These are phyloP conservation scores for Rhizopus stolonifer DNA, from an alignment of 371 early-diverging fungal species.

Conservation along the genomic window DNA sequence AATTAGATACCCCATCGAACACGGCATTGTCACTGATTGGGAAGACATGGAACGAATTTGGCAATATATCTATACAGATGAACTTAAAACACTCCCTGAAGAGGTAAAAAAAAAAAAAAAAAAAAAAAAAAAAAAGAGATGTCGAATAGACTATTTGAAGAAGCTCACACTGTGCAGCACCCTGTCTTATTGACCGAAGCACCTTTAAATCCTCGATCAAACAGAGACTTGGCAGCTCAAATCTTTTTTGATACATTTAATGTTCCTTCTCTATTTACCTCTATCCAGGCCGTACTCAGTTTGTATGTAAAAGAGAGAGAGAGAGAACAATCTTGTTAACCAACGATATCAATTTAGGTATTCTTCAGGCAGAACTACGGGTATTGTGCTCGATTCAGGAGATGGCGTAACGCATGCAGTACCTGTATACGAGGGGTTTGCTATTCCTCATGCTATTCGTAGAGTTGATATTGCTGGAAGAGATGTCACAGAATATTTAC, in stretches of 20 bases:
- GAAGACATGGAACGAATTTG: slow-evolving; percentile 97
- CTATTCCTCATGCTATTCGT: slow-evolving; percentile 87
- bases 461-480: slow-evolving; percentile 96
- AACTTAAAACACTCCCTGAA: slow-evolving; percentile 90
- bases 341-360: too few species aligned
- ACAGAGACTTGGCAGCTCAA: slow-evolving; percentile 92
- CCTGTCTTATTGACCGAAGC: slow-evolving; percentile 96
- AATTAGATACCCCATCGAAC: slow-evolving; percentile 93
- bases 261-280: slow-evolving; percentile 90
- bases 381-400: slow-evolving; percentile 97
- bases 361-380: too few species aligned
- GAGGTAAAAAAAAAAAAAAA: slow-evolving; percentile 71
- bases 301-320: slow-evolving; percentile 92
- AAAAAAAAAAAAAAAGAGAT: too few species aligned
- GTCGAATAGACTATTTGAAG: neutral
- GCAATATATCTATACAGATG: slow-evolving; percentile 92
- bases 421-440: slow-evolving; percentile 94
- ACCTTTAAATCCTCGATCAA: slow-evolving; percentile 91
- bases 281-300: slow-evolving; percentile 97
- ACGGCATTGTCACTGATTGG: slow-evolving; percentile 96
- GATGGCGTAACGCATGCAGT: slow-evolving; percentile 98
- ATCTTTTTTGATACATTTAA: slow-evolving; percentile 96
- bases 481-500: slow-evolving; percentile 94
- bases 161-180: neutral
- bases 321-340: too few species aligned